Evolutionary conservation across 495 filamentous ascomycete species (phyloP).

Genomic region (Friedmanniomyces simplex): DNA sequence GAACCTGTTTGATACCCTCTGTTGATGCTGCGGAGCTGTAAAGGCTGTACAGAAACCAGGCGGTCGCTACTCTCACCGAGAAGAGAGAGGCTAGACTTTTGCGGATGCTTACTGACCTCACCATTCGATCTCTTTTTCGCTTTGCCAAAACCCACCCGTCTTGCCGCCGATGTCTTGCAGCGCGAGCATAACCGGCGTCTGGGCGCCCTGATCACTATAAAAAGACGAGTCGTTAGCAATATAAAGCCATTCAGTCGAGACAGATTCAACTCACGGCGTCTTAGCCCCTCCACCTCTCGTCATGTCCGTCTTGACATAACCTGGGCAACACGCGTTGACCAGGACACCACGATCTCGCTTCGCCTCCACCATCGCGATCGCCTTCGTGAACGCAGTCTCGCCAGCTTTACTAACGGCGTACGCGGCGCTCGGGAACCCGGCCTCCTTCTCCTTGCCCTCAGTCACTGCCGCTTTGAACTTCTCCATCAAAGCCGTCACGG

Average conservation of each 20-base stretch:
- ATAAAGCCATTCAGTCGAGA: neutral
- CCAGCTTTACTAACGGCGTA: constrained; percentile 41
- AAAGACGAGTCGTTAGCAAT: neutral
- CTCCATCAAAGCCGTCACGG: constrained; percentile 36
- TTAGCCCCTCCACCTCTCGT: constrained; percentile 36
- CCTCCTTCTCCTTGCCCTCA: constrained; percentile 32
- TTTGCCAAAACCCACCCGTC: constrained; percentile 38
- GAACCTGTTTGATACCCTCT: no score
- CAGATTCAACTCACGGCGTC: constrained; percentile 21
- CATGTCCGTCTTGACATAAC: constrained; percentile 43
- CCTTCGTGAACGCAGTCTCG: constrained; percentile 35
- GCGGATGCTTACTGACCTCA: constrained; percentile 20
- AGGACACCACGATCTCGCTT: constrained; percentile 28
- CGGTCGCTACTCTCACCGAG: neutral
- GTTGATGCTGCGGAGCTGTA: no score
- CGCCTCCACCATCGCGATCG: constrained; percentile 31
- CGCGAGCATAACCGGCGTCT: constrained; percentile 44
- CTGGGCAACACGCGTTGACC: constrained; percentile 45
- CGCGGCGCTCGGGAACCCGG: constrained; percentile 38
- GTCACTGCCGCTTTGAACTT: constrained; percentile 34
- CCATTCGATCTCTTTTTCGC: constrained; percentile 37
- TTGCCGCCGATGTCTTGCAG: constrained; percentile 35
- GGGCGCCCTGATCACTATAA: constrained; percentile 36
- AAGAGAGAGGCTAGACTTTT: neutral
- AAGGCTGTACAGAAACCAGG: no score